Evolutionary conservation across 192 early-diverging fungal species (phyloP), one percentile per base, ranked within the genome.

Genomic region (Coemansia sp.): DNA sequence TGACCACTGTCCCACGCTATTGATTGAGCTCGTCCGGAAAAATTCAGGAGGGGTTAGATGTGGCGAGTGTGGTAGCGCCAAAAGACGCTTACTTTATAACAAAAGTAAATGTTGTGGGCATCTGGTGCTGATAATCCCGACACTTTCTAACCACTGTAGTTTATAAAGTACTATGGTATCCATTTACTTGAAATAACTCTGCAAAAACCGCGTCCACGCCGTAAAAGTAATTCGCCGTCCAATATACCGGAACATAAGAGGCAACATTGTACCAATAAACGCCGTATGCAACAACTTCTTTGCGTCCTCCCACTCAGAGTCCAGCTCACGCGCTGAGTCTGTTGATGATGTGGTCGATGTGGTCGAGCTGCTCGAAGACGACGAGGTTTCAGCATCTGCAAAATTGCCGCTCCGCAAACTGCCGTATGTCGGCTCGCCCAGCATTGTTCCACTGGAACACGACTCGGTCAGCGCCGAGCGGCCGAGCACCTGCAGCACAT

Each of bases 251-350:
- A 62, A 74, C 37, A 54, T 66, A 49, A 80, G 59, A 5, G 77
- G 77, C 34, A 80, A 23, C 47, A 74, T n/a, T 25, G 73, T 42
- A 5, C 77, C 77, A n/a, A 80, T 56, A 15, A 80, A 36, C 15
- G 72, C 69, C 20, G 69, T 56, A 23, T 80, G 66, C 55, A 80
- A 26, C 38, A 80, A 50, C 1, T 66, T 60, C 61, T 74, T 80
- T 9, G 68, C 72, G 26, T 80, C 77, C 51, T 73, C 77, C 77
- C 77, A 80, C 53, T 80, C 77, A 6, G 61, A 48, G 21, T 74
- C 72, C 55, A 12, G 25, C 3, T 61, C 67, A 4, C 15, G 11
- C 8, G 54, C 7, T 15, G 15, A 3, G 28, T n/a, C 40, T 44
- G 15, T n/a, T 15, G 40, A 12, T 28, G 58, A 44, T 24, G 28